Evolutionary conservation across 345 rosid species (phyloP).

Genomic region (Citrus sp.): DNA sequence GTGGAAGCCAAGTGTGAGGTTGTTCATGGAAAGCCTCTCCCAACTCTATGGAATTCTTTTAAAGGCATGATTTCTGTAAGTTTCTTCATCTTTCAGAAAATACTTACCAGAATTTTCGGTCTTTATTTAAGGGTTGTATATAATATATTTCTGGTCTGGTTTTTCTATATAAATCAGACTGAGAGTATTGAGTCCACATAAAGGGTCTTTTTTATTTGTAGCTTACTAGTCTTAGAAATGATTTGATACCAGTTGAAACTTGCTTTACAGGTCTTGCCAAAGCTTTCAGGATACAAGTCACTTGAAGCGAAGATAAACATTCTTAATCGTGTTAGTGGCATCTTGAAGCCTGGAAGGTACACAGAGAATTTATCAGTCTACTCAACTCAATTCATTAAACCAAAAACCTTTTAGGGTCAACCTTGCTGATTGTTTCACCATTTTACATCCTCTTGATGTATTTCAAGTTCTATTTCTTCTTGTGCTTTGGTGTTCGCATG

Average conservation of each 20-base stretch:
- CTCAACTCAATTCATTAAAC: not conserved
- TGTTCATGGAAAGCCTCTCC: conserved; percentile 69
- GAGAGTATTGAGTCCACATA: too few species aligned
- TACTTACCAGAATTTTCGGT: too few species aligned
- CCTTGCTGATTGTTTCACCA: not conserved
- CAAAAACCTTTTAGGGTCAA: not conserved
- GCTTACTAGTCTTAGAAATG: not conserved
- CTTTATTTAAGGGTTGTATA: not conserved
- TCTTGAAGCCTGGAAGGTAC: conserved; percentile 68
- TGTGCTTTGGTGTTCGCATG: not conserved
- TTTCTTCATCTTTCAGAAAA: not conserved
- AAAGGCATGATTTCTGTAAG: conserved; percentile 47
- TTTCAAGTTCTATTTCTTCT: too few species aligned
- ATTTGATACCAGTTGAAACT: not conserved
- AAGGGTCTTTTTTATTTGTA: too few species aligned
- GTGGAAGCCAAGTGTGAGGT: conserved; percentile 70
- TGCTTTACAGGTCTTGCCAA: conserved; percentile 38
- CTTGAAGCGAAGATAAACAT: conserved; percentile 49
- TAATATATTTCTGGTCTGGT: too few species aligned
- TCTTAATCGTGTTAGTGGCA: conserved; percentile 50
- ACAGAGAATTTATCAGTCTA: not conserved
- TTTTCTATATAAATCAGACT: too few species aligned
- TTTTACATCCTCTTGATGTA: too few species aligned
- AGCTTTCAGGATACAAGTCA: conserved; percentile 35
- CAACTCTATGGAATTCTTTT: conserved; percentile 69